Evolutionary conservation across 805 yeast genomes (phyloP).

Genomic region (Ogataea trehalophila): DNA sequence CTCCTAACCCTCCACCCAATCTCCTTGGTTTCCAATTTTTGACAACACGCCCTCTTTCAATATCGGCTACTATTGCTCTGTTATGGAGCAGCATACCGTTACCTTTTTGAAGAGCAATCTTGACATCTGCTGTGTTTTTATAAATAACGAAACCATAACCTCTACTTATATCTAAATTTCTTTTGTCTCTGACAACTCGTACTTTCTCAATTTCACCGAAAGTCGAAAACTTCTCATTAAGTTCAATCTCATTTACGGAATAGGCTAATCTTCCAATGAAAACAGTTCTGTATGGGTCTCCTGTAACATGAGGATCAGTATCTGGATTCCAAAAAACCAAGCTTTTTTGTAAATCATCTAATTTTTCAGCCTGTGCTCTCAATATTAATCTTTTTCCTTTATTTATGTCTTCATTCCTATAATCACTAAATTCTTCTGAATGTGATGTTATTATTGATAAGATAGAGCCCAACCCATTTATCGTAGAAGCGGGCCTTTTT

Average conservation of each 20-base stretch:
- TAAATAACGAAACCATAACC: conserved; percentile 87
- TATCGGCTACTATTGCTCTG: conserved; percentile 60
- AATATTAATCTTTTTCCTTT: conserved; percentile 24
- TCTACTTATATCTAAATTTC: conserved; percentile 42
- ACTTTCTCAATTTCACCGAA: conserved; percentile 69
- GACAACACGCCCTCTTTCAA: conserved; percentile 62
- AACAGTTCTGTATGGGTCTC: conserved; percentile 75
- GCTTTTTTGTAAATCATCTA: conserved; percentile 31
- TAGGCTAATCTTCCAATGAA: conserved; percentile 74
- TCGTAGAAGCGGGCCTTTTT: too few relatives aligned
- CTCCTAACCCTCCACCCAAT: conserved; percentile 93
- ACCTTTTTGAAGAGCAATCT: conserved; percentile 54
- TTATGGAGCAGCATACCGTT: conserved; percentile 49
- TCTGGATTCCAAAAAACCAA: conserved; percentile 49
- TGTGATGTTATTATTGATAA: conserved; percentile 17
- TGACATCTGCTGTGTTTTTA: conserved; percentile 54
- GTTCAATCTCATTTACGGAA: conserved; percentile 57
- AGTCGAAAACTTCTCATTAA: conserved; percentile 53
- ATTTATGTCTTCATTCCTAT: conserved; percentile 12
- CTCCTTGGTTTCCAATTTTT: conserved; percentile 69
- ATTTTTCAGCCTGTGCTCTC: conserved; percentile 17
- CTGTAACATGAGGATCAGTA: conserved; percentile 50
- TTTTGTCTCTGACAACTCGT: conserved; percentile 51
- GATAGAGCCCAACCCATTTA: too few relatives aligned
- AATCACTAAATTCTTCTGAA: conserved; percentile 21